These are phyloP conservation scores for Acanthamoeba lenticulata DNA, from an alignment of 208 protist species.

Conservation along the genomic window DNA sequence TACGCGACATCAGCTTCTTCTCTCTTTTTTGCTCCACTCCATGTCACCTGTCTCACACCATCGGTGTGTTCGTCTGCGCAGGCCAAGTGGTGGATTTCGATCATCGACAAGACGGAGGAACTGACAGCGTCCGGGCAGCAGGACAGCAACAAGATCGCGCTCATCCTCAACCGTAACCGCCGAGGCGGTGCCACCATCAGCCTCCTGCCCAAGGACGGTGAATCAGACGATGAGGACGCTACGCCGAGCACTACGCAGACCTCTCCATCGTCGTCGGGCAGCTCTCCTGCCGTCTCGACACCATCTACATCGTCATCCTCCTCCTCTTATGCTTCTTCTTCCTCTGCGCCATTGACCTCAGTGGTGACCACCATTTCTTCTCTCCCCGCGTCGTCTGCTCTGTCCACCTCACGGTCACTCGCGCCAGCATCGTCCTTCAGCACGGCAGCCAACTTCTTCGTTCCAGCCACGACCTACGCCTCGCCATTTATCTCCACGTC, in stretches of 20 bases:
- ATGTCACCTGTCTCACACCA: background rate
- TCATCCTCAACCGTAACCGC: background rate
- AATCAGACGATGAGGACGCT: background rate
- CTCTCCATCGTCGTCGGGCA: background rate
- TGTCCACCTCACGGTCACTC: no score
- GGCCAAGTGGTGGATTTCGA: conserved; percentile 29
- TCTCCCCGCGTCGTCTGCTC: background rate
- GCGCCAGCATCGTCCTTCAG: background rate
- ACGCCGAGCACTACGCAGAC: background rate
- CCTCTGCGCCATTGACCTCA: no score
- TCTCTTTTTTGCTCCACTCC: background rate
- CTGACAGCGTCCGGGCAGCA: background rate
- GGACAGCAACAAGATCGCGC: conserved; percentile 21
- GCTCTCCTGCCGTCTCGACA: background rate
- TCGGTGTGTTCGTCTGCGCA: background rate
- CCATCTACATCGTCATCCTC: background rate
- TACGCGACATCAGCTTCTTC: background rate
- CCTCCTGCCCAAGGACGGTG: background rate
- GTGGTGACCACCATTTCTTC: background rate
- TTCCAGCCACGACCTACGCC: background rate
- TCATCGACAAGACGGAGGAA: conserved; percentile 7
- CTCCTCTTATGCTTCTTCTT: no score
- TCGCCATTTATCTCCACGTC: background rate
- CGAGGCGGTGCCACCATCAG: background rate
- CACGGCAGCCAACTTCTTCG: background rate